A percentile compares a stretch with the other conserved stretches of the same genome.
These are phyloP conservation scores for Backusella luteola DNA, from an alignment of 192 early-diverging fungal genomes.

Conservation along the genomic window DNA sequence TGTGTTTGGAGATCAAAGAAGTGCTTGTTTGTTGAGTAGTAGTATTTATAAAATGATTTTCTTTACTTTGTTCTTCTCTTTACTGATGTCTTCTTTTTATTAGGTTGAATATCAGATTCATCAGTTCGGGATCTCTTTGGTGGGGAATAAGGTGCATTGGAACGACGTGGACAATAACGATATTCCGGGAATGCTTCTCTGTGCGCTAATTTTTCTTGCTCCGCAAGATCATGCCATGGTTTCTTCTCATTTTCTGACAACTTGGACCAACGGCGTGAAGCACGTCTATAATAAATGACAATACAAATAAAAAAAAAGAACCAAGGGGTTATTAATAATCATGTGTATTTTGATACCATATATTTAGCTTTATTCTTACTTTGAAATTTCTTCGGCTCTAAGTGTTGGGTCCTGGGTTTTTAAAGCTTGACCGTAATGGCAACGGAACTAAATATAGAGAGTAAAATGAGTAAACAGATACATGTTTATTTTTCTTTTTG, in stretches of 20 bases:
- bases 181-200: conserved; percentile 41
- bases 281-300: conserved; percentile 24
- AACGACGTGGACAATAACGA: conserved; percentile 35
- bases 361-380: conserved; percentile 17
- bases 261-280: conserved; percentile 33
- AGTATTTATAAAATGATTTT: background rate
- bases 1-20: background rate
- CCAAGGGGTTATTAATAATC: background rate
- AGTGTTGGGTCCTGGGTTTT: conserved; percentile 37
- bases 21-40: background rate
- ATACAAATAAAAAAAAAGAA: background rate
- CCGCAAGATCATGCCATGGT: conserved; percentile 38
- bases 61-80: conserved; percentile 1
- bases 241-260: conserved; percentile 36
- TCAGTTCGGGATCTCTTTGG: background rate
- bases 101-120: background rate
- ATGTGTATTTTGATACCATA: background rate
- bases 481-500: background rate
- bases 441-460: conserved; percentile 25
- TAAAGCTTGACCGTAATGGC: conserved; percentile 40
- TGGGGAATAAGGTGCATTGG: conserved; percentile 4
- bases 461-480: background rate
- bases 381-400: conserved; percentile 39
- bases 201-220: conserved; percentile 38
- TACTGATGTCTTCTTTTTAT: background rate